These are phyloP conservation scores for Neurospora sp. DNA, from an alignment of 495 filamentous ascomycete species.

Conservation along the genomic window DNA sequence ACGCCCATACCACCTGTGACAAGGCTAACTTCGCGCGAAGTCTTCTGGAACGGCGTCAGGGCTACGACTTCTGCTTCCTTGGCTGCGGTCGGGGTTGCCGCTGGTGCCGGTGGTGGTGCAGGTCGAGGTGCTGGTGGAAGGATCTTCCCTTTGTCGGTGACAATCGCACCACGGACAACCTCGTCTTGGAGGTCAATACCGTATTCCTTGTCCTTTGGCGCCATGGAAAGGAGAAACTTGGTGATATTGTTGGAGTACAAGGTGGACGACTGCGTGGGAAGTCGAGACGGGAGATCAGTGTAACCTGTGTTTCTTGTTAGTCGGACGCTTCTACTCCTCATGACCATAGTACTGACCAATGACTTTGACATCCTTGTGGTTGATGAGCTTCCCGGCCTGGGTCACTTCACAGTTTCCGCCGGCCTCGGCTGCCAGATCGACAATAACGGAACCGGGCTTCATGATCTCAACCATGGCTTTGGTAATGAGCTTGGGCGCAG, in stretches of 20 bases:
- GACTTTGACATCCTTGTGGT: slow-evolving; percentile 64
- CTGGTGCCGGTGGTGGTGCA: slow-evolving; percentile 55
- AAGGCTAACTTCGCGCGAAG: slow-evolving; percentile 54
- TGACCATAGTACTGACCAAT: slow-evolving; percentile 45
- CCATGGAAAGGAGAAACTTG: slow-evolving; percentile 69
- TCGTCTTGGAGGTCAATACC: slow-evolving; percentile 68
- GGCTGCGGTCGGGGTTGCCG: slow-evolving; percentile 35
- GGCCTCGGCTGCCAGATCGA: slow-evolving; percentile 71
- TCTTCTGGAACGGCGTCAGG: slow-evolving; percentile 68
- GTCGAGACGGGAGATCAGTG: slow-evolving; percentile 68
- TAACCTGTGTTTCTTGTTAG: slow-evolving; percentile 42
- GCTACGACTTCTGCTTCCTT: slow-evolving; percentile 51
- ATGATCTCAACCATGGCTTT: slow-evolving; percentile 67
- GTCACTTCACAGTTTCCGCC: slow-evolving; percentile 76
- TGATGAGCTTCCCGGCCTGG: slow-evolving; percentile 52
- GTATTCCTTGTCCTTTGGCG: slow-evolving; percentile 61
- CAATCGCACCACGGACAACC: slow-evolving; percentile 69
- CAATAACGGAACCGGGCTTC: slow-evolving; percentile 73
- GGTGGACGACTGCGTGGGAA: slow-evolving; percentile 73
- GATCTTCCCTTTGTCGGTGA: slow-evolving; percentile 62
- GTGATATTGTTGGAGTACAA: slow-evolving; percentile 83
- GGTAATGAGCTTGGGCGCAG: slow-evolving; percentile 68
- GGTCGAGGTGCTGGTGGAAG: slow-evolving; percentile 62
- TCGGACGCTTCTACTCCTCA: background rate
- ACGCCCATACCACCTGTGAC: slow-evolving; percentile 66